Percentiles rank a stretch among this genome's conserved stretches.
Conservation (phyloP, 2,329 filamentous ascomycete species). For the Drechslerella coelobrocha region DNA sequence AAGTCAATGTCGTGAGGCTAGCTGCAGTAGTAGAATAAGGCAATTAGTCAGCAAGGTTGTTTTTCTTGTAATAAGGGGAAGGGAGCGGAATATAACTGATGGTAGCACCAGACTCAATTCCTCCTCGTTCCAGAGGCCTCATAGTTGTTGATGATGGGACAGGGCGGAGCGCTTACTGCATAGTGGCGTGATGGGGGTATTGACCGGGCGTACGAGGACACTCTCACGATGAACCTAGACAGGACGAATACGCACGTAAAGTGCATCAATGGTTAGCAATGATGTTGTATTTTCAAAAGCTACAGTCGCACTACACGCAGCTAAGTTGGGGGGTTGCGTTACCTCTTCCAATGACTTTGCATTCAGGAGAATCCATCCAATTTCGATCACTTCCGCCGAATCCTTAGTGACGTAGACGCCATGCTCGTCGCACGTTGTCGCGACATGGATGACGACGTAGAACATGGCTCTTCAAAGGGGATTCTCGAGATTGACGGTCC, state of each 20-base stretch:
- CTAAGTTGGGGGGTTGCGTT: constrained; percentile 58
- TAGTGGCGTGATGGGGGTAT: constrained; percentile 96
- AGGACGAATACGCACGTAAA: constrained; percentile 3
- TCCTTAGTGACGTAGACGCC: constrained; percentile 99
- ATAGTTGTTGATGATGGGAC: constrained; percentile 24
- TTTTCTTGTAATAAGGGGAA: constrained; percentile 3
- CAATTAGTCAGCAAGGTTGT: constrained; percentile 33
- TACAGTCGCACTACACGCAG: constrained; percentile 37
- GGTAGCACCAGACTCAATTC: constrained; percentile 24
- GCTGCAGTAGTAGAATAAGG: constrained; percentile 65
- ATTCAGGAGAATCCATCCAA: constrained; percentile 96
- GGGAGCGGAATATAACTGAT: constrained; percentile 7
- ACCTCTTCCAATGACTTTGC: constrained; percentile 93
- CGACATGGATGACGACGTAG: constrained; percentile 97
- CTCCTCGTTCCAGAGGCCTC: constrained; percentile 26
- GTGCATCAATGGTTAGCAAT: constrained; percentile 50
- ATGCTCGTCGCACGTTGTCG: constrained; percentile 98
- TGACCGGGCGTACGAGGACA: constrained; percentile 96
- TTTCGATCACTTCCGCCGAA: constrained; percentile 97
- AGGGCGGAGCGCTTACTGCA: constrained; percentile 78
- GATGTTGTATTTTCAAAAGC: constrained; percentile 38
- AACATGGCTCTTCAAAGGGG: constrained; percentile 73
- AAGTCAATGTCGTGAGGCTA: constrained; percentile 95
- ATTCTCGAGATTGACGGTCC: constrained; percentile 59
- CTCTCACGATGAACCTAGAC: constrained; percentile 87